Evolutionary conservation across 2,329 filamentous ascomycete genomes (phyloP).

Genomic region (Aspergillus pseudoterreus): DNA sequence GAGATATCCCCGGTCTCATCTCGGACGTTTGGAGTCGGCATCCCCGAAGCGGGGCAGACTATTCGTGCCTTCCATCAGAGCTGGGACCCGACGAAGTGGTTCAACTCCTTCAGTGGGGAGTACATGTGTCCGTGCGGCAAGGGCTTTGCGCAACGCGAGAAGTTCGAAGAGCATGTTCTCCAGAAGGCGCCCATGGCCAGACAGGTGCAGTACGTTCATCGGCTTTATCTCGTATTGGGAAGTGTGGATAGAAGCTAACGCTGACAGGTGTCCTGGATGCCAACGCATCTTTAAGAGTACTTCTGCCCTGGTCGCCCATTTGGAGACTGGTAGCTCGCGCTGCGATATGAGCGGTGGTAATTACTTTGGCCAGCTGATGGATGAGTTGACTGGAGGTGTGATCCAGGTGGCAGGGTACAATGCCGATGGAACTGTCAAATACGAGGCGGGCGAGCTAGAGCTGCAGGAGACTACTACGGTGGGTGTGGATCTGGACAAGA

Average conservation of each 20-base stretch:
- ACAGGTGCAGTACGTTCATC: conserved; percentile 16
- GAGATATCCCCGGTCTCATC: not conserved
- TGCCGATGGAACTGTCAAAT: conserved; percentile 33
- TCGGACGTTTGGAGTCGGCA: conserved; percentile 1
- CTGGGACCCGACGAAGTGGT: conserved; percentile 31
- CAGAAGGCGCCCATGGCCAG: conserved; percentile 14
- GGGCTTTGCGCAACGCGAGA: conserved; percentile 19
- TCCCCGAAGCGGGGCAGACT: conserved; percentile 9
- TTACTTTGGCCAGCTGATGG: conserved; percentile 32
- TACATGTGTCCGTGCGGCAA: conserved; percentile 36
- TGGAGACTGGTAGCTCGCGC: conserved; percentile 32
- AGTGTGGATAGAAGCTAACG: not conserved
- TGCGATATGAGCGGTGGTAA: conserved; percentile 31
- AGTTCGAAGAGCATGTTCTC: conserved; percentile 33
- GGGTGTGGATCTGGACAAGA: conserved; percentile 1
- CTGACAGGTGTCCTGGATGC: conserved; percentile 38
- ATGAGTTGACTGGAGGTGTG: conserved; percentile 37
- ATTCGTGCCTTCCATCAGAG: conserved; percentile 12
- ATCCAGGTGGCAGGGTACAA: conserved; percentile 30
- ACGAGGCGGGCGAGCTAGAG: conserved; percentile 21
- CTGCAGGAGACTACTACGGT: conserved; percentile 10
- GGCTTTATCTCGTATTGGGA: too few species aligned
- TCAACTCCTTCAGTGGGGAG: conserved; percentile 23
- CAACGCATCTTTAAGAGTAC: conserved; percentile 35
- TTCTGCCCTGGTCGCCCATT: conserved; percentile 39